Evolutionary conservation across 352 stramenopile species (phyloP).

Genomic region (Phytophthora crassamura): DNA sequence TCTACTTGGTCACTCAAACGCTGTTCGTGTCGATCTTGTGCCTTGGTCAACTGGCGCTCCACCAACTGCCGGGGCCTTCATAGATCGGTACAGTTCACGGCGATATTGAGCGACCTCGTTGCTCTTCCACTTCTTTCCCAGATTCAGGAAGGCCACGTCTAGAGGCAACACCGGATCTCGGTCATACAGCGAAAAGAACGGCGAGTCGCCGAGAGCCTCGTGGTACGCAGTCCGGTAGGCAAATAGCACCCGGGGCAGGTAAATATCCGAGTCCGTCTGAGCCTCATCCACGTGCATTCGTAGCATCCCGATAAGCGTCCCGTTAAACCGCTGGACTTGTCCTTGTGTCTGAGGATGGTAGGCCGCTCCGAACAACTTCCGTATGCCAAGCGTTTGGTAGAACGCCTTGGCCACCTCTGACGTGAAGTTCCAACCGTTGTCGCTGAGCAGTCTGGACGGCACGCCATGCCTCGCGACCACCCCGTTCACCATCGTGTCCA

Average conservation of each 20-base stretch:
- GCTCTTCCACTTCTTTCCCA: not conserved
- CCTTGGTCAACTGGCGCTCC: not conserved
- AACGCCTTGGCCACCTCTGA: not conserved
- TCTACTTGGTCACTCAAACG: not conserved
- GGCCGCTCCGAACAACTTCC: not conserved
- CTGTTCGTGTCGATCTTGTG: not conserved
- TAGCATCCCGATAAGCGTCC: conserved; percentile 1
- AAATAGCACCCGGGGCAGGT: not conserved
- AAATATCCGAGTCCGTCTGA: not conserved
- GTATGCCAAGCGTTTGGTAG: not conserved
- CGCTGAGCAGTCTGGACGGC: not conserved
- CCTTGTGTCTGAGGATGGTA: conserved; percentile 10
- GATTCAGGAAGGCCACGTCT: conserved; percentile 4
- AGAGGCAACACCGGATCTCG: no score
- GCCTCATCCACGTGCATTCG: not conserved
- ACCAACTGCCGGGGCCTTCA: not conserved
- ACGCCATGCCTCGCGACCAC: not conserved
- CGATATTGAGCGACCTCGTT: not conserved
- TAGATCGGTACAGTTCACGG: not conserved
- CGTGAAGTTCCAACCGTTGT: not conserved
- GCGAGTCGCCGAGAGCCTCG: not conserved
- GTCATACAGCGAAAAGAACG: not conserved
- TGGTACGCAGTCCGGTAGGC: conserved; percentile 1
- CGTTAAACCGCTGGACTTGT: not conserved
- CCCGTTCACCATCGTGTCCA: not conserved